A percentile compares a stretch with the other conserved stretches of the same genome.
Evolutionary conservation across 2,329 filamentous ascomycete genomes (phyloP).

Genomic region (Thielaviopsis populi): DNA sequence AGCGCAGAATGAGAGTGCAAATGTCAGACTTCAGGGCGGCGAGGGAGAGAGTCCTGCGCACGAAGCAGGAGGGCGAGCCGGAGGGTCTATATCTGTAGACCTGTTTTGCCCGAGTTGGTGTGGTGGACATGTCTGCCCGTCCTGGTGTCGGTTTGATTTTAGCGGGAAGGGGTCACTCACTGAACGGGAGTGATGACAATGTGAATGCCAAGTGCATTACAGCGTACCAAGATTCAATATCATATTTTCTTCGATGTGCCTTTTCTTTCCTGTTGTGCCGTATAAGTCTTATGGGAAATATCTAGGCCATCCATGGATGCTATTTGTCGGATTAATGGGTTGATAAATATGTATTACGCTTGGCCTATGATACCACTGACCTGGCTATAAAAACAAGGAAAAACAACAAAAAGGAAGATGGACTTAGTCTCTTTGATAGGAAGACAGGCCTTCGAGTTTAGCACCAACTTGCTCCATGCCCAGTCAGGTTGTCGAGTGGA

Average conservation of each 20-base stretch:
- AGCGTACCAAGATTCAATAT: conserved; percentile 2
- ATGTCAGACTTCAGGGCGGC: conserved; percentile 96
- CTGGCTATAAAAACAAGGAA: neutral
- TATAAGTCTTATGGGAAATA: neutral
- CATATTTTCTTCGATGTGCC: neutral
- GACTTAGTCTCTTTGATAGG: neutral
- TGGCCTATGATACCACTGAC: neutral
- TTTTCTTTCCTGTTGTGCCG: neutral
- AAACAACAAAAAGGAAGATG: neutral
- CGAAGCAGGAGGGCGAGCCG: conserved; percentile 95
- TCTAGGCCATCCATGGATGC: neutral
- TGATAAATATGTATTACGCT: neutral
- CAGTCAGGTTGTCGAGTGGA: too few relatives aligned
- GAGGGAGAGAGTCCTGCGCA: conserved; percentile 87
- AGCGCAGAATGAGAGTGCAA: conserved; percentile 93
- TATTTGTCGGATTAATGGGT: neutral
- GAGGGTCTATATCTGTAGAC: conserved; percentile 93
- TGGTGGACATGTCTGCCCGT: neutral
- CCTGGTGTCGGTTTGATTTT: neutral
- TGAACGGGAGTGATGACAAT: neutral
- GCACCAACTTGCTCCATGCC: too few relatives aligned
- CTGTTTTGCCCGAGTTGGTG: neutral
- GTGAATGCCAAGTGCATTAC: neutral
- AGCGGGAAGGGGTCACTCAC: neutral
- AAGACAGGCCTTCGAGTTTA: too few relatives aligned